These are phyloP conservation scores for Penicillium silybi DNA, from an alignment of 495 filamentous ascomycete species.

Conservation along the genomic window DNA sequence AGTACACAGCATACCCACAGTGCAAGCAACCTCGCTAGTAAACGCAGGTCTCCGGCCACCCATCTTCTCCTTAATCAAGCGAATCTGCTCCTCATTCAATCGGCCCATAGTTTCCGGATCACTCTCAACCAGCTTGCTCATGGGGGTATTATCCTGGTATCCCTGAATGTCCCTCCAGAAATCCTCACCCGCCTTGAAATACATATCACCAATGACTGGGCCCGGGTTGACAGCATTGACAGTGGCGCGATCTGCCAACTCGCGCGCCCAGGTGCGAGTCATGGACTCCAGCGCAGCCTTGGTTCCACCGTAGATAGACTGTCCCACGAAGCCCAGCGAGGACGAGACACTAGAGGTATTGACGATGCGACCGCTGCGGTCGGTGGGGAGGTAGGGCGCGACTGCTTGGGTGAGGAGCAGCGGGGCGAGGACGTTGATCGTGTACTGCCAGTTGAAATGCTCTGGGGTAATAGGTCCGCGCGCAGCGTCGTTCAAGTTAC, in stretches of 20 bases:
- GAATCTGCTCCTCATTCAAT: slow-evolving; percentile 58
- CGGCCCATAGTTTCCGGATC: slow-evolving; percentile 41
- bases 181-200: slow-evolving; percentile 45
- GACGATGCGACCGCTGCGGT: slow-evolving; percentile 75
- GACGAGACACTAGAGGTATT: slow-evolving; percentile 72
- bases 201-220: slow-evolving; percentile 80
- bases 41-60: slow-evolving; percentile 68
- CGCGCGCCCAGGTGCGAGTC: slow-evolving; percentile 84
- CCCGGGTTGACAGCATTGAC: slow-evolving; percentile 90
- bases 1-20: slow-evolving; percentile 79
- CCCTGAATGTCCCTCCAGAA: slow-evolving; percentile 55
- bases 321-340: slow-evolving; percentile 61
- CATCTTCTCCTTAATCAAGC: slow-evolving; percentile 54
- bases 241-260: slow-evolving; percentile 71
- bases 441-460: slow-evolving; percentile 69
- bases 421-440: slow-evolving; percentile 81
- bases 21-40: slow-evolving; percentile 72
- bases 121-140: slow-evolving; percentile 43
- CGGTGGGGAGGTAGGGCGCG: slow-evolving; percentile 63
- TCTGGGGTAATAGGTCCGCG: slow-evolving; percentile 42
- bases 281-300: slow-evolving; percentile 91
- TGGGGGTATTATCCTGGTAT: slow-evolving; percentile 66
- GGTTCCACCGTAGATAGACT: slow-evolving; percentile 80
- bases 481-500: slow-evolving; percentile 52
- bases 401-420: slow-evolving; percentile 74